Evolutionary conservation across 1,284 basidiomycete genomes (phyloP), one percentile per base, ranked within the genome.

Genomic region (Wallemia ichthyophaga): DNA sequence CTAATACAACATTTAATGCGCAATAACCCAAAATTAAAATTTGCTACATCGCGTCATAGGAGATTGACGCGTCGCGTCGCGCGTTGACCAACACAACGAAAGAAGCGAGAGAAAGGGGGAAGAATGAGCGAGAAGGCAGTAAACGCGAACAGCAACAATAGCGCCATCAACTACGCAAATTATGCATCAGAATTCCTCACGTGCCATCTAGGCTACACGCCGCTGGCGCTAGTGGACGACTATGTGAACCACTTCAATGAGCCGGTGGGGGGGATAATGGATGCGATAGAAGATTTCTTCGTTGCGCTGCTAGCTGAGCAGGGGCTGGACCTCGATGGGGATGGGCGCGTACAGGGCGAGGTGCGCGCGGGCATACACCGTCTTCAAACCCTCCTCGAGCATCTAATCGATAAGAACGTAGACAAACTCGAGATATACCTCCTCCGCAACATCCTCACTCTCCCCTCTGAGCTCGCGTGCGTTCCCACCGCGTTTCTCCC

Each of bases 241-340:
- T 56, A 56, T n/a, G 55, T 56, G 9, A 56, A 56, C n/a, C 55
- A 56, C 23, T 56, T 56, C 25, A 56, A 56, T 27, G 55, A 56
- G 25, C 55, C 55, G 2, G 55, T 56, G 19, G 55, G 55, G 9
- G 24, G 25, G 15, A 56, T 56, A 7, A 56, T 56, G 55, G 55
- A 56, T 27, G 55, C 55, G 15, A 56, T 56, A 11, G 55, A 56
- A 27, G 55, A 56, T 27, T 56, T 26, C 55, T 56, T 56, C 27
- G 55, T 27, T 9, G 27, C 24, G 9, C 15, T 56, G 15, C 55
- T 56, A 13, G 55, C 24, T 25, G 55, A 56, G 15, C 55, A 56
- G 23, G 55, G 55, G 23, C 15, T 25, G 24, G 55, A 56, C n/a
- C 3, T 56, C n/a, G 55, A 56, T 17, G 25, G 25, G 3, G 55